Percentiles rank a stretch among this genome's conserved stretches.
These are phyloP conservation scores for Fusarium sp. DNA, from an alignment of 2,329 filamentous ascomycete genomes.

Conservation along the genomic window DNA sequence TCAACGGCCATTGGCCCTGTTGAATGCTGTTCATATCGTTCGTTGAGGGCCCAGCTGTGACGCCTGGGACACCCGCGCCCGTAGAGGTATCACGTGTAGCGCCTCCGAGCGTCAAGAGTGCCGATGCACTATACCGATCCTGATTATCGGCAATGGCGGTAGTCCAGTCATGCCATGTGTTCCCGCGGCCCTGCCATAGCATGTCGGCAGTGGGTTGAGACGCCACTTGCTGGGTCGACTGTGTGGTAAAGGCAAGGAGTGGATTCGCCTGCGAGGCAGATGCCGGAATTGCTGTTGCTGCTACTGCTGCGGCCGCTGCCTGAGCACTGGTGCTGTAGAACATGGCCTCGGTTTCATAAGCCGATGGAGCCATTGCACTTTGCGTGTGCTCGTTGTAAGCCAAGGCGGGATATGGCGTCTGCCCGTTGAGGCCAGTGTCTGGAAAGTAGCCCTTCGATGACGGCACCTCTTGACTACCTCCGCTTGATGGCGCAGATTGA, in stretches of 20 bases:
- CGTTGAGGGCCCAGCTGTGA: slow-evolving; percentile 27
- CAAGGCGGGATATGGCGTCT: slow-evolving; percentile 45
- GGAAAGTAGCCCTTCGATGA: slow-evolving; percentile 46
- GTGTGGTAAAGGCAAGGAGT: slow-evolving; percentile 52
- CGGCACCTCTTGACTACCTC: slow-evolving; percentile 33
- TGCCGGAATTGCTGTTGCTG: slow-evolving; percentile 35
- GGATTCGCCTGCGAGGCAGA: slow-evolving; percentile 48
- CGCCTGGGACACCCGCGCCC: slow-evolving; percentile 27
- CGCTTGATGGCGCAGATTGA: slow-evolving; percentile 18
- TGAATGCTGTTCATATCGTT: slow-evolving; percentile 44
- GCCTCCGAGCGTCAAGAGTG: slow-evolving; percentile 57
- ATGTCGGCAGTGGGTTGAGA: slow-evolving; percentile 41
- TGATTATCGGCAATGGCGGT: slow-evolving; percentile 59
- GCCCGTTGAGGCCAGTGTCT: slow-evolving; percentile 39
- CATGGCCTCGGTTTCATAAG: slow-evolving; percentile 44
- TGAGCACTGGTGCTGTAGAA: slow-evolving; percentile 43
- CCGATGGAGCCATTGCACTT: slow-evolving; percentile 31
- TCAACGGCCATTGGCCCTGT: slow-evolving; percentile 46
- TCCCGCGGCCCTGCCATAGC: slow-evolving; percentile 50
- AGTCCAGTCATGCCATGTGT: slow-evolving; percentile 64
- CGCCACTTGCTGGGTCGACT: slow-evolving; percentile 49
- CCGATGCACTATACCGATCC: slow-evolving; percentile 59
- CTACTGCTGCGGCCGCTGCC: slow-evolving; percentile 28
- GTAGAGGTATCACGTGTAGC: slow-evolving; percentile 35
- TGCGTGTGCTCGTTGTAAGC: slow-evolving; percentile 45